phyloP scores from a whole-genome alignment of 176 grass and related monocot species.

The Secale cereale region DNA sequence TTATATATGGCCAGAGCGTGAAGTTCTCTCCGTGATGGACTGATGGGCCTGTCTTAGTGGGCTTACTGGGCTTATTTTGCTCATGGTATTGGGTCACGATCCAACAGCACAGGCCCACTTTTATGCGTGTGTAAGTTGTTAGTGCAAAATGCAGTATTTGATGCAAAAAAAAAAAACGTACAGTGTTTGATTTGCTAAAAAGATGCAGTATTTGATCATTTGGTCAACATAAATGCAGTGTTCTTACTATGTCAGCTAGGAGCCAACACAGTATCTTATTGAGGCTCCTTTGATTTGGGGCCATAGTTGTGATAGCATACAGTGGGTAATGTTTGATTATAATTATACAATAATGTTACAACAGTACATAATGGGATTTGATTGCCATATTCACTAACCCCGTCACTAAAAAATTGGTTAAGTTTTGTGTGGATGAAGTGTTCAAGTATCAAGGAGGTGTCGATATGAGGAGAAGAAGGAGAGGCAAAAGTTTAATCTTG shows the following conservation, averaged over 20 bases:
- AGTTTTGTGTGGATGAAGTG: too few species aligned
- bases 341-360: too few species aligned
- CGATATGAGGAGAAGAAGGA: too few species aligned
- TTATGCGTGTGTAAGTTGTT: not conserved
- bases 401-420: too few species aligned
- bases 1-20: not conserved
- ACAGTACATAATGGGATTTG: too few species aligned
- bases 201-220: not conserved
- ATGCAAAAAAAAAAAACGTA: not conserved
- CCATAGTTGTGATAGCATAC: too few species aligned
- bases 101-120: not conserved
- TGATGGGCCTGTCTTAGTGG: not conserved
- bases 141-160: not conserved
- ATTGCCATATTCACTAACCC: too few species aligned
- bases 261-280: not conserved
- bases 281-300: too few species aligned
- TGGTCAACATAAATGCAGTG: not conserved
- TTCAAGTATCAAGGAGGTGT: too few species aligned
- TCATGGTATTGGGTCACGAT: not conserved
- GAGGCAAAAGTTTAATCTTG: too few species aligned
- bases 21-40: not conserved
- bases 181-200: not conserved
- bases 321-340: too few species aligned
- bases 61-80: not conserved
- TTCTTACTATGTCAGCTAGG: not conserved